phyloP scores from a whole-genome alignment of 345 rosid genomes.

The Xanthoceras sorbifolium region DNA sequence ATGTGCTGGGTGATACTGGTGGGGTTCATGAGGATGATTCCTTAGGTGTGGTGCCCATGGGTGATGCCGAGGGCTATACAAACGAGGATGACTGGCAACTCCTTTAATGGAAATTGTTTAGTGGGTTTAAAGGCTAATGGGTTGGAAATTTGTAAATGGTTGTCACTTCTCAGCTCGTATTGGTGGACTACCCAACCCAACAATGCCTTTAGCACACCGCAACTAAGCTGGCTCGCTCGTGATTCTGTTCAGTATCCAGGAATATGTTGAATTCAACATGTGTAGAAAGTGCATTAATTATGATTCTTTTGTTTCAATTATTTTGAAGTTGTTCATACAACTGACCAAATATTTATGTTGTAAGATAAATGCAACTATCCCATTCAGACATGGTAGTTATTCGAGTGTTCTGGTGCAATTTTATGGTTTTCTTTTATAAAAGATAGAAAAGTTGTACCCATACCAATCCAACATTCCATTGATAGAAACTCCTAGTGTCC shows the following conservation, averaged over 20 bases:
- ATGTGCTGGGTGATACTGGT: slow-evolving; percentile 14
- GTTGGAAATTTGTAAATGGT: background rate
- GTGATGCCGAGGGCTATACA: slow-evolving; percentile 28
- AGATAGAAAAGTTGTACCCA: background rate
- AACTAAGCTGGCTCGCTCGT: background rate
- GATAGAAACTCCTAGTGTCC: too few species aligned
- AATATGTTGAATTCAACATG: slow-evolving; percentile 11
- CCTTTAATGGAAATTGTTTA: slow-evolving; percentile 33
- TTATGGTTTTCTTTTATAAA: background rate
- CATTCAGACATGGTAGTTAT: background rate
- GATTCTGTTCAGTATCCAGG: background rate
- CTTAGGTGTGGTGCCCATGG: slow-evolving; percentile 18
- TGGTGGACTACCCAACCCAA: background rate
- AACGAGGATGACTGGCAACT: slow-evolving; percentile 74
- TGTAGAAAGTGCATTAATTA: slow-evolving; percentile 10
- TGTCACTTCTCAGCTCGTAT: background rate
- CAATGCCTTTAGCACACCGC: slow-evolving; percentile 2
- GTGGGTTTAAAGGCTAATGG: background rate
- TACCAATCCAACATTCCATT: too few species aligned
- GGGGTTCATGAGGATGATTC: slow-evolving; percentile 33
- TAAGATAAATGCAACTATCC: background rate
- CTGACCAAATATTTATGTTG: slow-evolving; percentile 8
- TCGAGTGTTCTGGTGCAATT: background rate
- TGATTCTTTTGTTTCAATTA: slow-evolving; percentile 17
- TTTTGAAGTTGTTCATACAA: slow-evolving; percentile 8